Base-by-base conservation (phyloP, 2,329 filamentous ascomycete species). In the Pseudovirgaria hyperparasitica region DNA sequence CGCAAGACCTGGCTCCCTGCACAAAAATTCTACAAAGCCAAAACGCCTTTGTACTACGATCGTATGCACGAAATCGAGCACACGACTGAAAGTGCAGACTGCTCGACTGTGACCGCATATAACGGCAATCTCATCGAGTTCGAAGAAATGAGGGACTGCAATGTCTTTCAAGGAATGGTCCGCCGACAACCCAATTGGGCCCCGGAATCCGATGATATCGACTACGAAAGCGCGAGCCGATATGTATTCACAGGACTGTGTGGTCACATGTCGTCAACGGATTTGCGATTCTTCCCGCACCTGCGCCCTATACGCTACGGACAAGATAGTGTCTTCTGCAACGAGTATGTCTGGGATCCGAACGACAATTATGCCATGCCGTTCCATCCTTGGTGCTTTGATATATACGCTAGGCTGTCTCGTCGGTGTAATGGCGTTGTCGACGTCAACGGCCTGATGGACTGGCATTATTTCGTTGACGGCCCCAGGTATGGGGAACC, bases 101-200 rank as follows among this genome's bases (percentile, higher is more conserved):
- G 33, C 12, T 12, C 14, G 12, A 15, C 30, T 18, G 9, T 10
- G 4, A n/a, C 10, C 11, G 34, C 28, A 16, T 34, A 36, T 21
- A 28, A 28, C 9, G 34, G 34, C 15, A 22, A 34, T n/a, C 17
- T 19, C 5, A 36, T 36, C 15, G 26, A 25, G 17, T 31, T 23
- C 5, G 28, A 33, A 19, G 31, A 36, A 22, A 36, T 36, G 34
- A 27, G 30, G 14, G 23, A 23, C 16, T 36, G 34, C 15, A 28
- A 33, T 11, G 23, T 25, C 17, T 7, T 24, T 6, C 34, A 36
- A 22, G 29, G 34, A 22, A 17, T 36, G 14, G 26, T 36, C 10
- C 29, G 26, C n/a, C 33, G 34, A 20, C 11, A 11, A 8, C 1
- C 13, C 16, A 13, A 17, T 6, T 28, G 22, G 21, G 20, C 8